These are phyloP conservation scores for Chenopodium formosanum DNA, from an alignment of 148 eudicot species.

Conservation along the genomic window DNA sequence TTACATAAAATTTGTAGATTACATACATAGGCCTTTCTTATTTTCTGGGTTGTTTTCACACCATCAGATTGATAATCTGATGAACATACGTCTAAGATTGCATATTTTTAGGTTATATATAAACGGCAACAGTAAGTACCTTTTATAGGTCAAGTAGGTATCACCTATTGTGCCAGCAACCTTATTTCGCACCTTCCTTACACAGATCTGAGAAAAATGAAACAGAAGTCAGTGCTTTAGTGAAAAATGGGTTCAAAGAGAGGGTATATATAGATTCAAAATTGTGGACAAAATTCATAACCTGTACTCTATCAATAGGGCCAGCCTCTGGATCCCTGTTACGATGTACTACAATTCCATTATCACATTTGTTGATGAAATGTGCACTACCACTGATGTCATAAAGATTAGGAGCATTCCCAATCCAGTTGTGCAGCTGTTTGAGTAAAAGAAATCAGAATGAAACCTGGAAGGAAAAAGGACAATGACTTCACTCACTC, in stretches of 20 bases:
- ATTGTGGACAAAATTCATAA: background rate
- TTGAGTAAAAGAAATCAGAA: slow-evolving; percentile 22
- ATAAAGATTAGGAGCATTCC: slow-evolving; percentile 75
- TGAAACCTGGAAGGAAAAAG: background rate
- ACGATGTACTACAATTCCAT: slow-evolving; percentile 91
- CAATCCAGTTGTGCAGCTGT: slow-evolving; percentile 86
- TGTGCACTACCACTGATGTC: slow-evolving; percentile 99
- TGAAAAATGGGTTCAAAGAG: background rate
- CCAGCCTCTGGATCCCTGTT: slow-evolving; percentile 87
- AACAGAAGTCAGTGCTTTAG: background rate
- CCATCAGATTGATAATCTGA: too few relatives aligned
- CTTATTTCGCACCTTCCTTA: slow-evolving; percentile 91
- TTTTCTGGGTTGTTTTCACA: too few relatives aligned
- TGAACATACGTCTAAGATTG: too few relatives aligned
- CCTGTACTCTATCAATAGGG: slow-evolving; percentile 81
- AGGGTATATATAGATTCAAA: background rate
- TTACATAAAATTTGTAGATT: too few relatives aligned
- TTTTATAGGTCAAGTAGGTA: slow-evolving; percentile 64
- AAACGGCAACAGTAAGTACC: slow-evolving; percentile 38
- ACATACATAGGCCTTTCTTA: too few relatives aligned
- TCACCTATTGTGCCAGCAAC: slow-evolving; percentile 90
- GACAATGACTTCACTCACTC: slow-evolving; percentile 5
- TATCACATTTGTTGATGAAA: slow-evolving; percentile 96
- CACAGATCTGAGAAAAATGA: slow-evolving; percentile 56
- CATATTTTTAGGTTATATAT: too few relatives aligned